These are phyloP conservation scores for Salix suchowensis DNA, from an alignment of 345 rosid genomes.

Conservation along the genomic window DNA sequence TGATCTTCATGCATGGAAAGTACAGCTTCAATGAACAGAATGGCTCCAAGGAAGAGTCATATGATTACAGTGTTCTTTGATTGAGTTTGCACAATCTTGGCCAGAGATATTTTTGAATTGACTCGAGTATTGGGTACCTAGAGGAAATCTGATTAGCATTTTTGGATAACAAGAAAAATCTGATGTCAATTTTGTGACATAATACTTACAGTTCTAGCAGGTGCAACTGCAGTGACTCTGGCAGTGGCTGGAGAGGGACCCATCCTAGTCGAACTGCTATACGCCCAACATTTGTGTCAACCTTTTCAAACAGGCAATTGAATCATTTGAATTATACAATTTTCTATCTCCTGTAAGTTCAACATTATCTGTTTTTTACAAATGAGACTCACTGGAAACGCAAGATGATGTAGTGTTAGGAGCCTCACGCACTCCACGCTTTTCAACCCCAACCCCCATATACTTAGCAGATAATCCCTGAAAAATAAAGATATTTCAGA, in stretches of 20 bases:
- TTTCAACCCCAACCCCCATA: slow-evolving; percentile 82
- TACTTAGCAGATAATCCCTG: slow-evolving; percentile 83
- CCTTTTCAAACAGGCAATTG: slow-evolving; percentile 43
- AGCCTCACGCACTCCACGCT: slow-evolving; percentile 96
- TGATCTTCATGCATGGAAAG: neutral
- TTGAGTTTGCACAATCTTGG: slow-evolving; percentile 95
- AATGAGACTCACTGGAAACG: slow-evolving; percentile 73
- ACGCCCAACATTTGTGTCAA: slow-evolving; percentile 93
- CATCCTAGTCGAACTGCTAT: slow-evolving; percentile 96
- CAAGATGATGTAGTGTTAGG: slow-evolving; percentile 83
- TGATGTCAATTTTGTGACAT: slow-evolving; percentile 7
- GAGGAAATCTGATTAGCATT: slow-evolving; percentile 22
- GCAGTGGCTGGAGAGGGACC: slow-evolving; percentile 93
- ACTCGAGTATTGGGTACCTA: slow-evolving; percentile 87
- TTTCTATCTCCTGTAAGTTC: slow-evolving; percentile 10
- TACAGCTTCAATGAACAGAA: neutral
- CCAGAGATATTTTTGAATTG: slow-evolving; percentile 91
- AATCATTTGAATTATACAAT: slow-evolving; percentile 2
- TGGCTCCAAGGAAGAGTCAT: slow-evolving; percentile 11
- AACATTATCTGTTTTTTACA: slow-evolving; percentile 9
- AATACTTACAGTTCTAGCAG: slow-evolving; percentile 78
- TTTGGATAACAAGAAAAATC: neutral
- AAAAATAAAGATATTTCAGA: slow-evolving; percentile 18
- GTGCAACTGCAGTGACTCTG: slow-evolving; percentile 88
- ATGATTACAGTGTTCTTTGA: slow-evolving; percentile 71